Base-by-base conservation (phyloP, 2,329 filamentous ascomycete species). In the Chrysoporthe cubensis region DNA sequence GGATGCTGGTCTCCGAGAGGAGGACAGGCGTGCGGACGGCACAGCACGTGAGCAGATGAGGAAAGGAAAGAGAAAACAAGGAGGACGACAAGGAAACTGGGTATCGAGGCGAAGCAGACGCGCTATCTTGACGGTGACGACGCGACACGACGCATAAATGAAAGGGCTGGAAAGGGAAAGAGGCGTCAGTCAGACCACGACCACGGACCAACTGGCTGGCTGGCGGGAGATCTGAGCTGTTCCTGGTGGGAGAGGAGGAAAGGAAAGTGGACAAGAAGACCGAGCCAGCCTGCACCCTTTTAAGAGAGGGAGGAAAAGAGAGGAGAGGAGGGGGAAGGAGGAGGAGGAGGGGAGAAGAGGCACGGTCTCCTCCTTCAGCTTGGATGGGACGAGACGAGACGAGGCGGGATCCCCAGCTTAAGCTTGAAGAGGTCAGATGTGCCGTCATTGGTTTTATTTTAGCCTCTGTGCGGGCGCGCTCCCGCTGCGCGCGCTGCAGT, bases 111-210 rank as follows among this genome's bases (percentile, higher is more conserved):
- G 34, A 60, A 65, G 42, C 37, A 60, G 59, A 64, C 57, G 65
- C 62, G 63, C 32, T 68, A 70, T 70, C 54, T 63, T 69, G 67
- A 62, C 56, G 63, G 32, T 43, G 59, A 43, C 57, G 18, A 40
- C 54, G 18, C 54, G 62, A 56, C 62, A 64, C 48, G 62, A 64
- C 21, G 43, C 50, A 37, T 46, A 54, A 48, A 61, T 21, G 57
- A n/a, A 62, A 61, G 57, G 34, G 37, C 32, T 40, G 48, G 62
- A 66, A 40, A 66, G n/a, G 34, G 50, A 13, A 56, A 62, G 26
- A 52, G 21, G 48, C 34, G 63, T 58, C 42, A 59, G 44, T 21
- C 57, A 34, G 57, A 21, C 46, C 56, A 54, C 42, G 37, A 54
- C 46, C 32, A 52, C 57, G 43, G 40, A 44, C 34, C 34, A 21